phyloP scores from a whole-genome alignment of 2,329 filamentous ascomycete genomes.

The Penicillium sp. region DNA sequence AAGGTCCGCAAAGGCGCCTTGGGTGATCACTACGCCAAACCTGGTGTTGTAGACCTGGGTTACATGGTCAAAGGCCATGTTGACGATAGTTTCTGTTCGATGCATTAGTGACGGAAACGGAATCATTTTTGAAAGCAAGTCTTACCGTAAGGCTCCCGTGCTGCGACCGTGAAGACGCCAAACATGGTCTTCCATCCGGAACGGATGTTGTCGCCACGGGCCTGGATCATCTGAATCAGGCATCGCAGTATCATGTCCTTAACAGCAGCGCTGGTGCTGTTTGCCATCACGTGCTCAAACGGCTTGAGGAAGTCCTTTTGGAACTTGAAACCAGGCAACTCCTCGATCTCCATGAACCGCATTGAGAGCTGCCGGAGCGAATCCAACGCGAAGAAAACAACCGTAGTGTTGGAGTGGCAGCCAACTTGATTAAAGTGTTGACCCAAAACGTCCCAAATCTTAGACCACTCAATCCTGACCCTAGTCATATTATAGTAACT shows the following conservation, averaged over 20 bases:
- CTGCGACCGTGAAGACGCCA: constrained; percentile 94
- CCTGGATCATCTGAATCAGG: constrained; percentile 98
- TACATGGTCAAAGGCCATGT: constrained; percentile 94
- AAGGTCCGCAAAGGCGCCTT: constrained; percentile 93
- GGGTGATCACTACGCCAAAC: constrained; percentile 92
- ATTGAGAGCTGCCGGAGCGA: constrained; percentile 93
- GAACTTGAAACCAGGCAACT: constrained; percentile 97
- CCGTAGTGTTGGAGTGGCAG: constrained; percentile 91
- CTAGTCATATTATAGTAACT: constrained; percentile 99
- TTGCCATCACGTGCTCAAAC: constrained; percentile 95
- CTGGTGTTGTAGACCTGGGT: constrained; percentile 92
- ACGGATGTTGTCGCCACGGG: constrained; percentile 90
- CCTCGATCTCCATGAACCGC: constrained; percentile 98
- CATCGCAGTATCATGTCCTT: constrained; percentile 97
- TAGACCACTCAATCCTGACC: constrained; percentile 97
- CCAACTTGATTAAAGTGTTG: constrained; percentile 98
- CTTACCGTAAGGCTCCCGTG: constrained; percentile 75
- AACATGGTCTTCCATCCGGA: constrained; percentile 99
- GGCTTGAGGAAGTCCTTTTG: constrained; percentile 99
- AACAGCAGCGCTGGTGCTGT: constrained; percentile 83
- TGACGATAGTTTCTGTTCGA: constrained; percentile 77
- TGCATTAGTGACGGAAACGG: constrained; percentile 19
- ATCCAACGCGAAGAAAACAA: constrained; percentile 96
- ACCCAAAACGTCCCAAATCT: constrained; percentile 95
- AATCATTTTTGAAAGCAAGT: constrained; percentile 1